Evolutionary conservation across 2,329 filamentous ascomycete species (phyloP), one percentile per base, ranked within the genome.

Genomic region (Diplodia seriata): DNA sequence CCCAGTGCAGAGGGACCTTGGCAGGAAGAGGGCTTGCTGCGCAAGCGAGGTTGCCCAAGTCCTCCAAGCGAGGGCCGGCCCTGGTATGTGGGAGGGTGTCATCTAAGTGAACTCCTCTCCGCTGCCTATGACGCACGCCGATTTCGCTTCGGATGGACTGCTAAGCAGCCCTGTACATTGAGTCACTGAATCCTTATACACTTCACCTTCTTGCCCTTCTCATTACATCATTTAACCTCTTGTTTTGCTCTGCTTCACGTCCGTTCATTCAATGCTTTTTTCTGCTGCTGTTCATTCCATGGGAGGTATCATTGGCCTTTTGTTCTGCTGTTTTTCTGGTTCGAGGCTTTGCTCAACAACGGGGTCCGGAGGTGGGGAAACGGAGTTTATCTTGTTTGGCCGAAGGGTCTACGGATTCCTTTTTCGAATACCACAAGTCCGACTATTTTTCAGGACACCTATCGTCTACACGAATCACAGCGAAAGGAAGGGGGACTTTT

Each of bases 31-130:
- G 72, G 83, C 90, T 47, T 90, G 89, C 80, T 91, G 87, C 78
- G 85, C 87, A 54, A 81, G 85, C 15, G 87, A 90, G 76, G 86
- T 84, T 66, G 81, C 82, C 23, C 81, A 79, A 69, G 77, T 80
- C 50, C 84, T 84, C 73, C 79, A 84, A 82, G 69, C 85, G 79
- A 56, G 77, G 84, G 82, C 83, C 53, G 87, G 86, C 43, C 85
- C 86, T 49, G 87, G 88, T 64, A 90, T 90, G 87, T 91, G 89
- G 89, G 82, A 86, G 69, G 86, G 85, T 67, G 87, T 91, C 70
- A 80, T 90, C 63, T 79, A 73, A n/a, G 9, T 43, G 14, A 36
- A 1, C 14, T 29, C 50, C 20, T 38, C 15, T 38, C 18, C 9
- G 14, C 8, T 31, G 15, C 57, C 31, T 43, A 26, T 1, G 20